A percentile compares a stretch with the other conserved stretches of the same genome.
Evolutionary conservation across 345 rosid genomes (phyloP).

Genomic region (Corymbia maculata): DNA sequence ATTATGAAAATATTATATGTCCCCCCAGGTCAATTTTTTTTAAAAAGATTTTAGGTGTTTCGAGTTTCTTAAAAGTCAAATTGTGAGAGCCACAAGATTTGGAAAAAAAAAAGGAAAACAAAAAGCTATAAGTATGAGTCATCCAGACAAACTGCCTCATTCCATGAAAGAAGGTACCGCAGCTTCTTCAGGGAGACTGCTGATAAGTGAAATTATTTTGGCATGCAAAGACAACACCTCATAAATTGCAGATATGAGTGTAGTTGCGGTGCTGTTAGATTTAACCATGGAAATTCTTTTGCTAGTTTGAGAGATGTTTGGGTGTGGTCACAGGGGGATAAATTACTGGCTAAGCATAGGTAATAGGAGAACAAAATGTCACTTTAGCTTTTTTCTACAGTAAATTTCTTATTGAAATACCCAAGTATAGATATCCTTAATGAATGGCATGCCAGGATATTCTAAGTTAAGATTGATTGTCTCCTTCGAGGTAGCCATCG

Average conservation of each 20-base stretch:
- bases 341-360: background rate
- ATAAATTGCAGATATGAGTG: background rate
- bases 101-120: too few species aligned
- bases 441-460: background rate
- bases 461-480: background rate
- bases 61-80: background rate
- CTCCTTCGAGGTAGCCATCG: background rate
- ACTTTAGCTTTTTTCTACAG: background rate
- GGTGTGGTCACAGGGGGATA: background rate
- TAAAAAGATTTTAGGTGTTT: fast-evolving
- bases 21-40: background rate
- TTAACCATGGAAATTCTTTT: background rate
- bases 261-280: background rate
- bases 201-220: background rate
- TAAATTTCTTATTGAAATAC: background rate
- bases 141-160: background rate
- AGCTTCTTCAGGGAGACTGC: background rate
- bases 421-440: background rate
- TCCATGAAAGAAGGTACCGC: background rate
- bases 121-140: background rate
- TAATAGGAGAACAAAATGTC: background rate
- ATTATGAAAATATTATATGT: background rate
- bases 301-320: background rate
- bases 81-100: background rate
- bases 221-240: background rate